phyloP scores from a whole-genome alignment of 2,329 filamentous ascomycete species.

The Parasarocladium wereldwijsianum region DNA sequence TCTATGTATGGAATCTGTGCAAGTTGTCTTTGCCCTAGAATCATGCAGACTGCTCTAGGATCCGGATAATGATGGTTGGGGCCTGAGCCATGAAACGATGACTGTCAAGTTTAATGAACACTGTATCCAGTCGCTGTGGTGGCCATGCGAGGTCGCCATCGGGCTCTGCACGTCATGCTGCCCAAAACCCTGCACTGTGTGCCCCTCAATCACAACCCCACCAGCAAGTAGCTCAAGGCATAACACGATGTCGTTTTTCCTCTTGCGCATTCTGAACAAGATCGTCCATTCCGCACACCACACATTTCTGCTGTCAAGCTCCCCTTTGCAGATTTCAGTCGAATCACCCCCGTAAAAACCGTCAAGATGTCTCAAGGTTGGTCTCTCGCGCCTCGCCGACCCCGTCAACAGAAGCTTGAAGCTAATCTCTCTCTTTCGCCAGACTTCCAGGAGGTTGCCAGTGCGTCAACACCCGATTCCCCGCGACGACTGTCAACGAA shows the following conservation, averaged over 20 bases:
- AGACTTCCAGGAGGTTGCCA: constrained; percentile 32
- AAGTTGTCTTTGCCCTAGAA: no score
- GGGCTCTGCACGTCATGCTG: constrained; percentile 9
- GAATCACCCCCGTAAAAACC: constrained; percentile 5
- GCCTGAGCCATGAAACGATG: no score
- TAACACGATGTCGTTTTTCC: constrained; percentile 4
- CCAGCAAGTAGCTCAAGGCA: constrained; percentile 5
- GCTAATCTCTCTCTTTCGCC: constrained; percentile 8
- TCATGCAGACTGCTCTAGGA: no score
- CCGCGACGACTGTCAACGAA: constrained; percentile 2
- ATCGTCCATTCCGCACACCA: no score
- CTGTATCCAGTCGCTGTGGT: constrained; percentile 1
- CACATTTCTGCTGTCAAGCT: background rate
- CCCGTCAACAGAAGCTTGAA: constrained; percentile 6
- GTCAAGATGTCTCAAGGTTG: constrained; percentile 20
- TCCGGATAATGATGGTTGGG: no score
- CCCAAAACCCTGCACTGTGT: constrained; percentile 15
- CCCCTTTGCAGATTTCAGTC: constrained; percentile 2
- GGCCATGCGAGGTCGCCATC: no score
- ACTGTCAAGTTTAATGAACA: constrained; percentile 5
- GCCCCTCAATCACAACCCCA: constrained; percentile 14
- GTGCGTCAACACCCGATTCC: constrained; percentile 20
- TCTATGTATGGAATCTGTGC: no score
- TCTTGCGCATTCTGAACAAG: constrained; percentile 1
- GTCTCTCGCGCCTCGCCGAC: background rate